Base-by-base conservation (phyloP, 495 filamentous ascomycete species). In the Lophiotrema nucula region DNA sequence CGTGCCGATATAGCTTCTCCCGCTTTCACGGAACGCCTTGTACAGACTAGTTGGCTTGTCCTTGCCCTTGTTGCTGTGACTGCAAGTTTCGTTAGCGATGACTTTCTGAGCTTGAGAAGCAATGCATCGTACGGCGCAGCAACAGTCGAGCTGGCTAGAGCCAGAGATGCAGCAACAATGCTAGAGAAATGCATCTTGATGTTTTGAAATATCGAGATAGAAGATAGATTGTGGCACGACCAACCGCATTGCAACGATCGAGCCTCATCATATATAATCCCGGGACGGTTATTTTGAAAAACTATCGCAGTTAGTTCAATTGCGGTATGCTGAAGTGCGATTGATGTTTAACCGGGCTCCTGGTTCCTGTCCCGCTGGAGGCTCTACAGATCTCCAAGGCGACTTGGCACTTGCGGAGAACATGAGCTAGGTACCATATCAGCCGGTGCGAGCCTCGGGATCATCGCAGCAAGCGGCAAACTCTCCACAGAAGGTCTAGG, bases 121-220 rank as follows among this genome's bases (percentile, higher is more conserved):
- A 18, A 22, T 4, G 37, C n/a, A n/a, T n/a, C n/a, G n/a, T n/a
- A 45, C 3, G 52, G 52, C 19, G 27, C 52, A 33, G 52, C 52
- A 18, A 46, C 2, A 12, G 42, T 42, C 2, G 39, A 28, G 27
- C 52, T 26, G 42, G 42, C 52, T n/a, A 55, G 41, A 10, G 27
- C 52, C 11, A 55, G 41, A 28, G 46, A 5, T 2, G 47, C n/a
- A 38, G 52, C 42, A 23, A 55, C 8, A 23, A 55, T 23, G 16
- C 23, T 55, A 2, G 39, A 46, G 52, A 55, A 55, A 45, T 33
- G 52, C 52, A 55, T 55, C 37, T 42, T 53, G 50, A 31, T 13
- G 38, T 53, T 4, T 26, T 3, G 50, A 42, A 10, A 10, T 3
- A 12, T 16, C 3, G 11, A 3, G 13, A 3, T 38, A 10, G 27